These are phyloP conservation scores for Zygosaccharomyces pseudobailii DNA, from an alignment of 1,139 yeast species.

Conservation along the genomic window DNA sequence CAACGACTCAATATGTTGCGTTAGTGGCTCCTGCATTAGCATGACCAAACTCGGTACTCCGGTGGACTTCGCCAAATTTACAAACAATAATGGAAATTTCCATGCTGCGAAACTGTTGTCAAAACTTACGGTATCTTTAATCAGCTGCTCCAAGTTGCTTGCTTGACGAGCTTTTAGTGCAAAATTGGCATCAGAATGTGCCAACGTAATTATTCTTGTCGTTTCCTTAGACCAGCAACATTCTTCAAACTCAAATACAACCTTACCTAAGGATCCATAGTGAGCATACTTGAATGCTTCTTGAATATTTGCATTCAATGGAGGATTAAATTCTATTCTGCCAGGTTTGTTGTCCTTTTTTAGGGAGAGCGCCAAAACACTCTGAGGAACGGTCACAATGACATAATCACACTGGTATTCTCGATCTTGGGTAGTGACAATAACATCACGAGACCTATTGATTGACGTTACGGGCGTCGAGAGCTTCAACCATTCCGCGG, in stretches of 20 bases:
- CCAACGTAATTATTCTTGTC: conserved; percentile 23
- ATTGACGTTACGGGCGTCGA: conserved; percentile 47
- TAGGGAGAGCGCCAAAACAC: conserved; percentile 45
- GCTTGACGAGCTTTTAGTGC: conserved; percentile 19
- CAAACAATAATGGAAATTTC: conserved; percentile 49
- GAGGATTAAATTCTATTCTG: conserved; percentile 54
- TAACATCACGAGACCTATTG: conserved; percentile 25
- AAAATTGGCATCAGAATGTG: conserved; percentile 17
- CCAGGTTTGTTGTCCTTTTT: conserved; percentile 31
- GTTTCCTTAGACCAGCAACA: conserved; percentile 58
- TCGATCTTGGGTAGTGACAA: conserved; percentile 34
- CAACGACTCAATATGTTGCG: conserved; percentile 44
- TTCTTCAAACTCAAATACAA: conserved; percentile 62
- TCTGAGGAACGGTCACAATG: conserved; percentile 73
- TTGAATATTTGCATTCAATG: conserved; percentile 45
- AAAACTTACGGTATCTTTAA: conserved; percentile 4
- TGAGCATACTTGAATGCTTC: conserved; percentile 49
- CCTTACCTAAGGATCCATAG: conserved; percentile 74
- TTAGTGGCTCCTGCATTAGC: conserved; percentile 66
- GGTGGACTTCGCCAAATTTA: conserved; percentile 41
- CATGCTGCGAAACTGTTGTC: conserved; percentile 33
- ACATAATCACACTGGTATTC: conserved; percentile 44
- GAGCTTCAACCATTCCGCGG: conserved; percentile 41
- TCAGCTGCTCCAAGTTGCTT: conserved; percentile 11
- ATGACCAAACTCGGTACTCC: conserved; percentile 49